These are phyloP conservation scores for Neurospora sp. DNA, from an alignment of 495 filamentous ascomycete species.

Conservation along the genomic window DNA sequence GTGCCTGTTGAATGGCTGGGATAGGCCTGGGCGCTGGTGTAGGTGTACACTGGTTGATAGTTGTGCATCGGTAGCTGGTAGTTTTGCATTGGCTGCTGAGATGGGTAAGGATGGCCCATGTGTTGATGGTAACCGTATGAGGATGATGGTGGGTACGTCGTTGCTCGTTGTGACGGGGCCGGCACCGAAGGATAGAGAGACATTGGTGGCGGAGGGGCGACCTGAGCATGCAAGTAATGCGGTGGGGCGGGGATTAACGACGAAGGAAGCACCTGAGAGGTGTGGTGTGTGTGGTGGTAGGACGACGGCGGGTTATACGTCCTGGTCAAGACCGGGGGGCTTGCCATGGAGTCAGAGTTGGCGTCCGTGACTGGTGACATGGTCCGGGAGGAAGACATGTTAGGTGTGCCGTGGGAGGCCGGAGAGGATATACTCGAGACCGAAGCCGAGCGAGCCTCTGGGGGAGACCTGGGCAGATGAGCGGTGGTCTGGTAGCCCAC, in stretches of 20 bases:
- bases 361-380: slow-evolving; percentile 13
- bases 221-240: slow-evolving; percentile 10
- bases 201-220: slow-evolving; percentile 1
- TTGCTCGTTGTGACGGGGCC: not conserved
- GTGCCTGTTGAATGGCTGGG: not conserved
- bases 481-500: slow-evolving; percentile 1
- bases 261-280: not conserved
- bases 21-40: not conserved
- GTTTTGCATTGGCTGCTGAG: slow-evolving; percentile 1
- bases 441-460: slow-evolving; percentile 12
- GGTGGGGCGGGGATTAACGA: slow-evolving; percentile 6
- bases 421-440: slow-evolving; percentile 16
- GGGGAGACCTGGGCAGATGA: not conserved
- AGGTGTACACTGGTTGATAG: slow-evolving; percentile 3
- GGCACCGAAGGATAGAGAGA: slow-evolving; percentile 8
- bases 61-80: slow-evolving; percentile 7
- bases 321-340: not conserved
- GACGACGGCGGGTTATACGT: slow-evolving; percentile 3
- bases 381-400: slow-evolving; percentile 7
- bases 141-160: slow-evolving; percentile 2
- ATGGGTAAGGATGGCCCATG: not conserved
- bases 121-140: slow-evolving; percentile 7
- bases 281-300: slow-evolving; percentile 2
- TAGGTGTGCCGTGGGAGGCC: slow-evolving; percentile 6
- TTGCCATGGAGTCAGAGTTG: not conserved